Conservation (phyloP, 164 flowering plant species). For the Brasenia schreberi region DNA sequence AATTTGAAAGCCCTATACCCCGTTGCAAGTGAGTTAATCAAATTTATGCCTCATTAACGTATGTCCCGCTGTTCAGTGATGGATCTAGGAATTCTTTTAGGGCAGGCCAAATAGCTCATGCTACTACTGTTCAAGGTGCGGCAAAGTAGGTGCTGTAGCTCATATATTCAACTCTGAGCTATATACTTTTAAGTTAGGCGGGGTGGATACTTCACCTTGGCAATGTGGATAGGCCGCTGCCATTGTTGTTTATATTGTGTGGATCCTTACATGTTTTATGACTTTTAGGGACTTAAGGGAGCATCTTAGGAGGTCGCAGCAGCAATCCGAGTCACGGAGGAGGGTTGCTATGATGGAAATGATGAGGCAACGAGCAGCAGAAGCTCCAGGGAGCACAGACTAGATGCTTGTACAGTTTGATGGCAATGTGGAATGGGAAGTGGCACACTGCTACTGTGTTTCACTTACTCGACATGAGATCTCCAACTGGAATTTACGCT, state of each 20-base stretch:
- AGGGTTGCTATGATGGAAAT: slow-evolving; percentile 99
- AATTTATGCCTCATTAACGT: too few relatives aligned
- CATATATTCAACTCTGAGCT: too few relatives aligned
- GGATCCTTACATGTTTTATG: neutral
- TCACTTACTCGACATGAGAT: neutral
- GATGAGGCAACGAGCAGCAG: slow-evolving; percentile 99
- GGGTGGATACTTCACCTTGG: too few relatives aligned
- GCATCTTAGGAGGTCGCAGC: slow-evolving; percentile 79
- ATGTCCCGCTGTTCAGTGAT: too few relatives aligned
- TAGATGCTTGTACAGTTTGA: slow-evolving; percentile 11
- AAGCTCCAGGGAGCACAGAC: slow-evolving; percentile 62
- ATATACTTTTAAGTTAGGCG: too few relatives aligned
- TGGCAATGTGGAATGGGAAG: neutral
- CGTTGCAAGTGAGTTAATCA: slow-evolving; percentile 67
- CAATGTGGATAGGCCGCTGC: neutral
- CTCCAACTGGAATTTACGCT: neutral
- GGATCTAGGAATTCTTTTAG: too few relatives aligned
- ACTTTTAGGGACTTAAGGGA: slow-evolving; percentile 75
- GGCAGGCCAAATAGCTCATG: too few relatives aligned
- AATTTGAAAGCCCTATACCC: slow-evolving; percentile 81
- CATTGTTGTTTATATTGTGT: neutral
- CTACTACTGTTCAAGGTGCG: too few relatives aligned
- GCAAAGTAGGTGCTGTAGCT: too few relatives aligned
- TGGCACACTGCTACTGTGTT: neutral
- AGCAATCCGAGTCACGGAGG: slow-evolving; percentile 86